Evolutionary conservation across 805 yeast genomes (phyloP).

Genomic region (Candida pseudofarinosa): DNA sequence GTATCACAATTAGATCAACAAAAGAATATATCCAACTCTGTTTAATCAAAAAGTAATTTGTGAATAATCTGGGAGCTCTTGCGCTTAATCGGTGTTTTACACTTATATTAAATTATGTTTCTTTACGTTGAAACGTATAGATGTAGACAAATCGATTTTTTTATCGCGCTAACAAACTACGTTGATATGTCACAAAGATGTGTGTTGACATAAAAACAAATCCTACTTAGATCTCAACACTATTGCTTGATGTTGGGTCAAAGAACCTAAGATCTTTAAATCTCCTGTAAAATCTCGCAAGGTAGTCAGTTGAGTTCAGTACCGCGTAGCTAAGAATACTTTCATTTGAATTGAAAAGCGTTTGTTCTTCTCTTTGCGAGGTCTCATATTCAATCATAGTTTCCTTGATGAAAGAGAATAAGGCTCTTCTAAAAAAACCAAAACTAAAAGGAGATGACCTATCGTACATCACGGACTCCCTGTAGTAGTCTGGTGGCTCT

Average conservation of each 20-base stretch:
- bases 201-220: not conserved
- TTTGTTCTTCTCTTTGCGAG: not conserved
- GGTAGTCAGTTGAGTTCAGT: constrained; percentile 7
- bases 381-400: not conserved
- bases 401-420: constrained; percentile 5
- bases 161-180: constrained; percentile 1
- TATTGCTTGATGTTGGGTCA: constrained; percentile 8
- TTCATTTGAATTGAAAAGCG: constrained; percentile 1
- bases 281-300: constrained; percentile 7
- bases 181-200: constrained; percentile 1
- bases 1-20: not conserved
- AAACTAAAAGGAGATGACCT: constrained; percentile 14
- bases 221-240: not conserved
- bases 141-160: too few species aligned
- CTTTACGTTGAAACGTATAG: too few species aligned
- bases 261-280: constrained; percentile 7
- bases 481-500: not conserved
- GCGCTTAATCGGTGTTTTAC: too few species aligned
- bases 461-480: constrained; percentile 9
- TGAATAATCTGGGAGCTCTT: too few species aligned
- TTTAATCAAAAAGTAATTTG: too few species aligned
- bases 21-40: not conserved
- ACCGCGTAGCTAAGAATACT: constrained; percentile 5
- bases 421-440: constrained; percentile 14
- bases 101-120: too few species aligned